A percentile compares a stretch with the other conserved stretches of the same genome.
phyloP scores from a whole-genome alignment of 805 yeast species.

The Lachancea waltii region DNA sequence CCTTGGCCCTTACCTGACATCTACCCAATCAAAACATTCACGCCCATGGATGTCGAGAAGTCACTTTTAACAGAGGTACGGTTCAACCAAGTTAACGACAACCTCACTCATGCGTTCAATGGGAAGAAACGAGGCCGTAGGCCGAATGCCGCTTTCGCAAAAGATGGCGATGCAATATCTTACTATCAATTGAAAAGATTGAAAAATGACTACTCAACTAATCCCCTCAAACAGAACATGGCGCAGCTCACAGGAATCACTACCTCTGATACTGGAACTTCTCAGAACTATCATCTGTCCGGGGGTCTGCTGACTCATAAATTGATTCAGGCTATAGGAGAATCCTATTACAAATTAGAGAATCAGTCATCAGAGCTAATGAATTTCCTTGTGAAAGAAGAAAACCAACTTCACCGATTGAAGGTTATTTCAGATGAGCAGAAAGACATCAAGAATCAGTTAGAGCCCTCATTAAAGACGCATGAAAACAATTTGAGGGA shows the following conservation, averaged over 20 bases:
- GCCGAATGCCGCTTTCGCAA: constrained; percentile 12
- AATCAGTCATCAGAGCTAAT: constrained; percentile 43
- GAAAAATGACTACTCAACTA: constrained; percentile 59
- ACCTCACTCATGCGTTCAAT: constrained; percentile 36
- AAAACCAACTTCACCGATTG: constrained; percentile 38
- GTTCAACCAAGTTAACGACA: constrained; percentile 41
- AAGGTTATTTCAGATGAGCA: constrained; percentile 40
- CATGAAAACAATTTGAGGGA: constrained; percentile 23
- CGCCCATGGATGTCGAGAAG: constrained; percentile 70
- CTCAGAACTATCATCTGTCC: constrained; percentile 28
- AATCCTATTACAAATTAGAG: constrained; percentile 38
- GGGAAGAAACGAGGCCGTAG: constrained; percentile 27
- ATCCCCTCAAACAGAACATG: constrained; percentile 54
- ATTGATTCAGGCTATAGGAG: constrained; percentile 49
- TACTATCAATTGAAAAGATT: constrained; percentile 59
- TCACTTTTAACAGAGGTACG: constrained; percentile 69
- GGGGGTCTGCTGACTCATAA: constrained; percentile 55
- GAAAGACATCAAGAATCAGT: constrained; percentile 41
- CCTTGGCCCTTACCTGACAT: constrained; percentile 80
- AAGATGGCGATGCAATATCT: constrained; percentile 15
- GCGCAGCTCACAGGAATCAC: constrained; percentile 46
- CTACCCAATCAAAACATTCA: constrained; percentile 54
- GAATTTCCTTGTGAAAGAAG: constrained; percentile 37
- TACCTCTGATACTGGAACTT: constrained; percentile 34
- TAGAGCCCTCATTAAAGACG: constrained; percentile 34